Evolutionary conservation across 768 basidiomycete genomes (phyloP), one percentile per base, ranked within the genome.

Genomic region (Tylopilus balloui): DNA sequence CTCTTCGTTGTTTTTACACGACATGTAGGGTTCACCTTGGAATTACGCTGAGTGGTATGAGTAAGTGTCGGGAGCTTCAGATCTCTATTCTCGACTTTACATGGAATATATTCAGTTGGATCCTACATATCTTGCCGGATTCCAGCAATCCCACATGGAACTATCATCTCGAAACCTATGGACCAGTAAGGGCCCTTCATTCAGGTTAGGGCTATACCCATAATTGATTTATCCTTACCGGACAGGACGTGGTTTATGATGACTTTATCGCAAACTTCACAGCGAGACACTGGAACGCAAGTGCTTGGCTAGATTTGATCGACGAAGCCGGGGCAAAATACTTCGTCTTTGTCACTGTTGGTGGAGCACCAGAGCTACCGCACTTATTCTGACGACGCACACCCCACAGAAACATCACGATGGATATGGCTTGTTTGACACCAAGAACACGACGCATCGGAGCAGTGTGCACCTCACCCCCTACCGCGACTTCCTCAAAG

Each of bases 281-380:
- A 0, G 78, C 76, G 1, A 66, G 67, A 1, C 73, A 73, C 40
- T 83, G 78, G 65, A 75, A 80, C 35, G 73, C 81, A 3, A 76
- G 72, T 39, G 70, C 66, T 34, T 83, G 80, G 78, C 57, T 80
- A 0, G 73, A 80, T 55, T 48, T 82, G 8, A 76, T 83, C 42
- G 77, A 74, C 35, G 68, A 69, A 25, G 76, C 79, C 0, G 81
- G 81, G 2, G 81, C 81, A 2, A 81, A 78, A 56, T 83, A 83
- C 52, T 81, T 83, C 52, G 79, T 83, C 19, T 63, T 79, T 29
- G 77, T 78, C 7, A 74, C 79, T 14, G 78, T 74, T 17, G 6
- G 73, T 64, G 2, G 13, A 37, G 40, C 41, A 11, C 9, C 3
- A 3, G 12, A 3, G 14, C 23, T 2, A 9, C 13, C 9, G 1